Conservation (phyloP, 2,329 filamentous ascomycete species). For the Bipolaris oryzae region DNA sequence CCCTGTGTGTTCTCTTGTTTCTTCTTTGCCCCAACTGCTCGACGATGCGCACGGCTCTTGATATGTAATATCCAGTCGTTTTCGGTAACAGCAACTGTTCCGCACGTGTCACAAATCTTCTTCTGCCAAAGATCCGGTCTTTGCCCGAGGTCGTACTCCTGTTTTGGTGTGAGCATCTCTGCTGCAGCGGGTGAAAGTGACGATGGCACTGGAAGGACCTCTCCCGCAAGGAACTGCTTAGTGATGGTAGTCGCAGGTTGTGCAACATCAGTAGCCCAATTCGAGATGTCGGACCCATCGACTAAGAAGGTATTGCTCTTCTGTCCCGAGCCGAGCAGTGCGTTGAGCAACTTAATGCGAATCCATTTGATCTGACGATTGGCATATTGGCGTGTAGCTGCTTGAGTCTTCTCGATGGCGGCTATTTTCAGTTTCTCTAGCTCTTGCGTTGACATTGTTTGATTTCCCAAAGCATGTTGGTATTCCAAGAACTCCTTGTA, state of each 20-base stretch:
- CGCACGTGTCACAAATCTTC: slow-evolving; percentile 74
- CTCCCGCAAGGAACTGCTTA: slow-evolving; percentile 63
- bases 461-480: slow-evolving; percentile 49
- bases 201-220: slow-evolving; percentile 59
- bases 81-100: slow-evolving; percentile 60
- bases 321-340: slow-evolving; percentile 62
- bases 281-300: slow-evolving; percentile 72
- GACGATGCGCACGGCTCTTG: slow-evolving; percentile 60
- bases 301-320: slow-evolving; percentile 73
- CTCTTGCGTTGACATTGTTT: slow-evolving; percentile 44
- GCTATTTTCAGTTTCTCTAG: slow-evolving; percentile 62
- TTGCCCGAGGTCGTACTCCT: slow-evolving; percentile 53
- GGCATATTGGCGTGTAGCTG: slow-evolving; percentile 85
- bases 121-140: slow-evolving; percentile 55
- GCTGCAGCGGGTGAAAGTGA: slow-evolving; percentile 63
- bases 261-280: slow-evolving; percentile 69
- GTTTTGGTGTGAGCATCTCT: slow-evolving; percentile 64
- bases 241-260: slow-evolving; percentile 68
- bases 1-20: slow-evolving; percentile 28
- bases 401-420: slow-evolving; percentile 77
- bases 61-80: slow-evolving; percentile 65
- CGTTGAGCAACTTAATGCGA: slow-evolving; percentile 76
- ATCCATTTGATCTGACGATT: slow-evolving; percentile 88
- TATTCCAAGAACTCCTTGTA: slow-evolving; percentile 89
- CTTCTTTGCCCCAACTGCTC: slow-evolving; percentile 39